phyloP scores from a whole-genome alignment of 2,329 filamentous ascomycete species.

The Xylaria sp. region DNA sequence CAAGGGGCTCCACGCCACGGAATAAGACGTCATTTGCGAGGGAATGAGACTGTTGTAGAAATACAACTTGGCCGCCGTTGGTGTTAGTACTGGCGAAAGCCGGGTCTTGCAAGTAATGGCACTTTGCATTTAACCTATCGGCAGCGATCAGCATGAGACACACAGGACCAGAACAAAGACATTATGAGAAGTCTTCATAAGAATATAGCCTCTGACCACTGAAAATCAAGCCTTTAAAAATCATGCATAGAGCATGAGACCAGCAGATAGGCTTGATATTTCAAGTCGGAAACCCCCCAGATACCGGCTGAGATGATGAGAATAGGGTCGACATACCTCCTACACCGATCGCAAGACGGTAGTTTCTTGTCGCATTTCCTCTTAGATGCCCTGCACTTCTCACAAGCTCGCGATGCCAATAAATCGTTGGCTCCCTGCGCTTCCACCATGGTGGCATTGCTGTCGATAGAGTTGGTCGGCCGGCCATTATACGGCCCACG shows the following conservation, averaged over 20 bases:
- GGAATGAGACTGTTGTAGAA: slow-evolving; percentile 28
- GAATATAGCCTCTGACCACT: background rate
- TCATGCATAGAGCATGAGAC: background rate
- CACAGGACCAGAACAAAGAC: background rate
- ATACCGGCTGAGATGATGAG: background rate
- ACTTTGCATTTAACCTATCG: slow-evolving; percentile 31
- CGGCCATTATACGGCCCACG: slow-evolving; percentile 18
- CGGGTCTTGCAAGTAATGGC: slow-evolving; percentile 31
- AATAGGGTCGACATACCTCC: slow-evolving; percentile 23
- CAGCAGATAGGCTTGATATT: background rate
- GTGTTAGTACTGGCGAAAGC: slow-evolving; percentile 22
- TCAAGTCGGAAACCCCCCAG: background rate
- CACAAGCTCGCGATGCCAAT: slow-evolving; percentile 30
- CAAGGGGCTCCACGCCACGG: slow-evolving; percentile 28
- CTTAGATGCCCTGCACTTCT: slow-evolving; percentile 33
- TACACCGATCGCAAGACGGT: slow-evolving; percentile 31
- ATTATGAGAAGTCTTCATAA: background rate
- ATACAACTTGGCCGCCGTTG: slow-evolving; percentile 26
- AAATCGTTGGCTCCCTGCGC: slow-evolving; percentile 10
- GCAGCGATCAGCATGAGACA: slow-evolving; percentile 14
- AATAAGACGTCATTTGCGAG: slow-evolving; percentile 28
- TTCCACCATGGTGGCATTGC: slow-evolving; percentile 13
- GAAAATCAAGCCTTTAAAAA: background rate
- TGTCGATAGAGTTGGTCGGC: slow-evolving; percentile 11
- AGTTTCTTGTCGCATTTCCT: slow-evolving; percentile 34